Evolutionary conservation across 75 land plant genomes (phyloP).

Genomic region (Larix kaempferi): DNA sequence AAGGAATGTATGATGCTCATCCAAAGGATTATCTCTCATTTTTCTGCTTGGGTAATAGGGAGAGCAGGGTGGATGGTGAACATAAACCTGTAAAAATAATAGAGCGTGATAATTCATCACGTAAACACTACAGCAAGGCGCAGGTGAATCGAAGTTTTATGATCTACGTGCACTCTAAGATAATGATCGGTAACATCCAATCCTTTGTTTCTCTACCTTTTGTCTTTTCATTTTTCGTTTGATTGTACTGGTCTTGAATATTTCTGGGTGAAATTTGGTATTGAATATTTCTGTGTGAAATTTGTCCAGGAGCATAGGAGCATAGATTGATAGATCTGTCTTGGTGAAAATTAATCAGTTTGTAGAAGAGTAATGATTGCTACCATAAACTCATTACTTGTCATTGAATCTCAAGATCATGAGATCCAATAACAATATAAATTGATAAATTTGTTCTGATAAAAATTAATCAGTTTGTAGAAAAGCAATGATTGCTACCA

Average conservation of each 20-base stretch:
- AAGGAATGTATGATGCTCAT: conserved; percentile 20
- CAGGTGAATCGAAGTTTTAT: conserved; percentile 53
- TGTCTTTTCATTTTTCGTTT: not conserved
- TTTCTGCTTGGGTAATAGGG: conserved; percentile 58
- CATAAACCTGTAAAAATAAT: conserved; percentile 6
- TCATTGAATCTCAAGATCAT: too few relatives aligned
- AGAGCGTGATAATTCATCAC: not conserved
- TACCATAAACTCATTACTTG: too few relatives aligned
- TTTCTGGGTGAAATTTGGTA: not conserved
- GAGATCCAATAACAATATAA: too few relatives aligned
- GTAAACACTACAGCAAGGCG: conserved; percentile 14
- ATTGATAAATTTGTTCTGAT: too few relatives aligned
- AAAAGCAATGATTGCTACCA: too few relatives aligned
- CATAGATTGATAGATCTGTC: too few relatives aligned
- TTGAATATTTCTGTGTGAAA: too few relatives aligned
- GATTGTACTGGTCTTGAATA: not conserved
- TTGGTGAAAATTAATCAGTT: too few relatives aligned
- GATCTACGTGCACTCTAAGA: conserved; percentile 64
- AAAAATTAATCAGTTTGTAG: too few relatives aligned
- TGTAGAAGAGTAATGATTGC: too few relatives aligned
- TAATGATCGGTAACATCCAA: conserved; percentile 46
- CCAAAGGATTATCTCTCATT: conserved; percentile 60
- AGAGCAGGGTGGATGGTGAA: conserved; percentile 12
- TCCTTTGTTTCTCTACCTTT: not conserved
- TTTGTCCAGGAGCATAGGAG: too few relatives aligned